Evolutionary conservation across 2,329 filamentous ascomycete genomes (phyloP), one percentile per base, ranked within the genome.

Genomic region (Fusarium metavorans): DNA sequence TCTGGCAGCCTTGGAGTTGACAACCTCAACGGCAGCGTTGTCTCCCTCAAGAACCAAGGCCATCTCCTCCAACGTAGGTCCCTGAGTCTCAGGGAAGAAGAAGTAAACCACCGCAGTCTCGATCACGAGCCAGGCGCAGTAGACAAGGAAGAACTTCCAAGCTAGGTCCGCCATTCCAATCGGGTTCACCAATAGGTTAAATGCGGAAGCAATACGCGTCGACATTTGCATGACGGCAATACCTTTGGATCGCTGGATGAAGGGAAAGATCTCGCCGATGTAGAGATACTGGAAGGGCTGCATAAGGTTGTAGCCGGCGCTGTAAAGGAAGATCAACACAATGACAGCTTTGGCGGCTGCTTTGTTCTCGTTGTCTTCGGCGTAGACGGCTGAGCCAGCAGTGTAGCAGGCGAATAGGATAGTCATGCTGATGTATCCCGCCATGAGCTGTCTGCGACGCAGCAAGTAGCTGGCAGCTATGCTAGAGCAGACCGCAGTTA

Each of bases 301-400:
- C 54, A 57, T 57, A 3, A 57, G 54, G 9, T 39, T 57, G 34
- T 57, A 57, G 6, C 54, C 54, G 4, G 54, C 54, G 23, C n/a
- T 79, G 71, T 81, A 84, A 34, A 83, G 77, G 59, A 85, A 84
- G 2, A 84, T 74, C 52, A 82, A 81, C 7, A 79, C 75, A 20
- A 84, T 77, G 3, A 83, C 81, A 5, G 76, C 71, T 10, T 71
- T 65, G 27, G 76, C 73, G 9, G 62, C 37, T 11, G 63, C 67
- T 56, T 75, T 68, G 4, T 68, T 69, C n/a, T 68, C 71, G 7
- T 70, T 57, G 7, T 70, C 67, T 8, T 37, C 54, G 2, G 54
- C 34, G 14, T 57, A 57, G 2, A 57, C 54, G 9, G 54, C 54
- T n/a, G 54, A 39, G 0, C 54, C 32, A 3, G 54, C 54, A 23